Base-by-base conservation (phyloP, 2,329 filamentous ascomycete species). In the Davidsoniella eucalypti region DNA sequence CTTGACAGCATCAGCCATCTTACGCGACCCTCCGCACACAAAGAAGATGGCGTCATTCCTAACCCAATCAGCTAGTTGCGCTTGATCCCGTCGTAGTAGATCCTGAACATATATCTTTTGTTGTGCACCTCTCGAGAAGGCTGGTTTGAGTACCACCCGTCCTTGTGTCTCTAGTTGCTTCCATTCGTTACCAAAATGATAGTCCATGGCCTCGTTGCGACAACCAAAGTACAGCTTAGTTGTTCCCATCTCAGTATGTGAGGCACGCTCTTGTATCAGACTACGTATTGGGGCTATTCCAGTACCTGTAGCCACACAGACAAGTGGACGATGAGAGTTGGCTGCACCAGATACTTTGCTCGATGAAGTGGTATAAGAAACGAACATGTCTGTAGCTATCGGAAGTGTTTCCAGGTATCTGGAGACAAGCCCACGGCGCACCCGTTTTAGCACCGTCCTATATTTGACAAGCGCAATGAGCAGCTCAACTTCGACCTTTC, bases 391-490 rank as follows among this genome's bases (percentile, higher is more conserved):
- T 10, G 52, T 47, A 1, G 73, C 73, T 0, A 69, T 65, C 4
- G 64, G 62, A 0, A 96, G 70, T 4, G 72, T 69, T 17, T 82
- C 74, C 16, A 96, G 71, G 61, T 95, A 96, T 21, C 85, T 76
- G 4, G 92, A 94, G 63, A 88, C 95, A 44, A 98, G 80, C 1
- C 92, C 92, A 59, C 90, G 76, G 16, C 92, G 76, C 2, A 84
- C 81, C 54, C 84, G 82, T 59, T 84, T 85, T 53, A 94, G 83
- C 25, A 94, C 78, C 1, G 88, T 94, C 55, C 80, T 78, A 64
- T 94, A 96, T 61, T 90, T 87, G 53, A 98, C 88, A 51, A 96
- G 81, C 0, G 92, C 88, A 40, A 88, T 76, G 3, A 94, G 68
- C 3, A 95, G 69, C 50, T 94, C 81, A 8, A 53, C 25, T 49